A percentile compares a stretch with the other conserved stretches of the same genome.
Conservation (phyloP, 1,139 yeast genomes). For the Taphrina sp. region DNA sequence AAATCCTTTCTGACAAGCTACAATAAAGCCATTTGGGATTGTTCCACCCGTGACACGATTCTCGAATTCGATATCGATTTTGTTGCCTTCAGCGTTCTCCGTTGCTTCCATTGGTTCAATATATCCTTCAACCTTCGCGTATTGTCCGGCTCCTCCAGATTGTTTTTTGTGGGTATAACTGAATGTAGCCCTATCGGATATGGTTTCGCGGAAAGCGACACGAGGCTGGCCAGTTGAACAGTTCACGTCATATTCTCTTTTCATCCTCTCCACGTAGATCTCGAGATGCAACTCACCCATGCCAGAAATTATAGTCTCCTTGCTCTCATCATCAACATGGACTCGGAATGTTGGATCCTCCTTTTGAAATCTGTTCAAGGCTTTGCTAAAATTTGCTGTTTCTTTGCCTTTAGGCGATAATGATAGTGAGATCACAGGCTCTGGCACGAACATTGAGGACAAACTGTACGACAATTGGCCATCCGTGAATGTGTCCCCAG, state of each 20-base stretch:
- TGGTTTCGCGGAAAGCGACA: constrained; percentile 95
- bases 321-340: constrained; percentile 82
- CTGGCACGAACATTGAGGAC: constrained; percentile 98
- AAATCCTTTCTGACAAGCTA: constrained; percentile 92
- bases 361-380: constrained; percentile 93
- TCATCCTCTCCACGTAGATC: constrained; percentile 96
- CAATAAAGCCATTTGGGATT: constrained; percentile 88
- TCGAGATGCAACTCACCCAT: constrained; percentile 98
- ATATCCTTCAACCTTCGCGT: constrained; percentile 91
- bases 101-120: constrained; percentile 57
- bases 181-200: constrained; percentile 68
- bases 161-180: constrained; percentile 97
- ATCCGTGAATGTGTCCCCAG: constrained; percentile 95
- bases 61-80: constrained; percentile 61
- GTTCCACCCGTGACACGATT: constrained; percentile 95
- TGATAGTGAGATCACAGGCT: constrained; percentile 92
- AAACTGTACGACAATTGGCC: constrained; percentile 76
- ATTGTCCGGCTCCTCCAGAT: constrained; percentile 99
- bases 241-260: constrained; percentile 93
- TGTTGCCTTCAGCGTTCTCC: constrained; percentile 46
- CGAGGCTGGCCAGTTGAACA: constrained; percentile 97
- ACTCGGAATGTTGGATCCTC: constrained; percentile 99
- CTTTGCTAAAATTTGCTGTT: constrained; percentile 87
- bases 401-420: constrained; percentile 87
- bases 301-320: constrained; percentile 94